A percentile compares a stretch with the other conserved stretches of the same genome.
These are phyloP conservation scores for Quillaja saponaria DNA, from an alignment of 306 rosid genomes.

Conservation along the genomic window DNA sequence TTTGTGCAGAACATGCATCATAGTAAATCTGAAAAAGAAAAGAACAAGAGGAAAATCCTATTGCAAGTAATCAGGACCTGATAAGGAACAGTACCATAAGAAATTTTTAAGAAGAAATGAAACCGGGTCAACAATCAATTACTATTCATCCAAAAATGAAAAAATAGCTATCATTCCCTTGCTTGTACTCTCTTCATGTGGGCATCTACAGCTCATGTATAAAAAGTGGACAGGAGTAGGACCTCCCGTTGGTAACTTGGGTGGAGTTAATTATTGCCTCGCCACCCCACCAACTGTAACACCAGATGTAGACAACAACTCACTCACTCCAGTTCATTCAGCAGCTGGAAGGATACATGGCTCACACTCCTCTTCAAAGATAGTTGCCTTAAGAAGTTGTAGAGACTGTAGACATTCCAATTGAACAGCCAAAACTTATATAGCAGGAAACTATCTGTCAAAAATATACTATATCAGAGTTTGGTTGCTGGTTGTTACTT, in stretches of 20 bases:
- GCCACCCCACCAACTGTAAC: conserved; percentile 73
- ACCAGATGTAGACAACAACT: conserved; percentile 37
- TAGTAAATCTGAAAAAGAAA: too few relatives aligned
- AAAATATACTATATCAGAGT: not conserved
- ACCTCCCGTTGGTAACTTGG: not conserved
- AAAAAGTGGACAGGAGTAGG: not conserved
- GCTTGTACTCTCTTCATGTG: too few relatives aligned
- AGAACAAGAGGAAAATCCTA: too few relatives aligned
- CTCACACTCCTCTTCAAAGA: conserved; percentile 78
- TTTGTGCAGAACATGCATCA: too few relatives aligned
- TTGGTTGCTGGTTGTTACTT: not conserved
- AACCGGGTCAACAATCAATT: too few relatives aligned
- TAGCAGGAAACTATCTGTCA: conserved; percentile 25
- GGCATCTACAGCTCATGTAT: too few relatives aligned
- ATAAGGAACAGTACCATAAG: not conserved
- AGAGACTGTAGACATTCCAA: conserved; percentile 75
- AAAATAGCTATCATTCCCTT: too few relatives aligned
- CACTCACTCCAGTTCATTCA: conserved; percentile 26
- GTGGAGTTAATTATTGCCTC: conserved; percentile 53
- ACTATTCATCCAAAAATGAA: too few relatives aligned
- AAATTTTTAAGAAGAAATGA: not conserved
- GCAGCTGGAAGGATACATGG: conserved; percentile 75
- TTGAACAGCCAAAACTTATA: conserved; percentile 17
- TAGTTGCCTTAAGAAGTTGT: conserved; percentile 75
- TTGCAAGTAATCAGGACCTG: too few relatives aligned